These are phyloP conservation scores for Talaromyces funiculosus DNA, from an alignment of 2,329 filamentous ascomycete species.

Conservation along the genomic window DNA sequence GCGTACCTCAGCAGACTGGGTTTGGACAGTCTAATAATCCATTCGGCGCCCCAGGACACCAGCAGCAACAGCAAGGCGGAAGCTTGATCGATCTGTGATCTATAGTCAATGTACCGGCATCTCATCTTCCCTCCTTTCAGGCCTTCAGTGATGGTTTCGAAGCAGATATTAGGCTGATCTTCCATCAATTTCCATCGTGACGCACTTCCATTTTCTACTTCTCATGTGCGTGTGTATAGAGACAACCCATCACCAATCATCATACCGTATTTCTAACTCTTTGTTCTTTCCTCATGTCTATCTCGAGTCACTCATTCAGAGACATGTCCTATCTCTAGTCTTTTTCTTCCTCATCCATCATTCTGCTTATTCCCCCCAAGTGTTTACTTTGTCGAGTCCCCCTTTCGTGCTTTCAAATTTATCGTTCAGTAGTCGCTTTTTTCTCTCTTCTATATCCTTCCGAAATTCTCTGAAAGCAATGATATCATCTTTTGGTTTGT, in stretches of 20 bases:
- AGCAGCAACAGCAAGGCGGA: conserved; percentile 41
- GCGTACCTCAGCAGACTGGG: conserved; percentile 48
- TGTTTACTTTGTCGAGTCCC: neutral
- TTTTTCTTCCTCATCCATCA: neutral
- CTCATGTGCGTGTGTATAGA: conserved; percentile 1
- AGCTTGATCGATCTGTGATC: conserved; percentile 59
- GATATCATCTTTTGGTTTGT: conserved; percentile 4
- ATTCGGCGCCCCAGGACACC: conserved; percentile 48
- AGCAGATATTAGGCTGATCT: neutral
- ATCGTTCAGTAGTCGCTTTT: neutral
- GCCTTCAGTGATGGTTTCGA: neutral
- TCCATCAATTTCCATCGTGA: neutral
- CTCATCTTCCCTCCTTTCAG: neutral
- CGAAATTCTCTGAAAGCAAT: neutral
- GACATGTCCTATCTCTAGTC: neutral
- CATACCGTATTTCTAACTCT: neutral
- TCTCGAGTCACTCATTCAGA: neutral
- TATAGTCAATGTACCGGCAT: neutral
- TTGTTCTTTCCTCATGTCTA: neutral
- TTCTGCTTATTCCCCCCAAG: neutral
- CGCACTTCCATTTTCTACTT: neutral
- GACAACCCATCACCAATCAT: neutral
- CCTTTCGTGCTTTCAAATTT: neutral
- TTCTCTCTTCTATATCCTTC: neutral
- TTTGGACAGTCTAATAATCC: conserved; percentile 48